Conservation (phyloP, 306 rosid genomes). For the Datisca glomerata region DNA sequence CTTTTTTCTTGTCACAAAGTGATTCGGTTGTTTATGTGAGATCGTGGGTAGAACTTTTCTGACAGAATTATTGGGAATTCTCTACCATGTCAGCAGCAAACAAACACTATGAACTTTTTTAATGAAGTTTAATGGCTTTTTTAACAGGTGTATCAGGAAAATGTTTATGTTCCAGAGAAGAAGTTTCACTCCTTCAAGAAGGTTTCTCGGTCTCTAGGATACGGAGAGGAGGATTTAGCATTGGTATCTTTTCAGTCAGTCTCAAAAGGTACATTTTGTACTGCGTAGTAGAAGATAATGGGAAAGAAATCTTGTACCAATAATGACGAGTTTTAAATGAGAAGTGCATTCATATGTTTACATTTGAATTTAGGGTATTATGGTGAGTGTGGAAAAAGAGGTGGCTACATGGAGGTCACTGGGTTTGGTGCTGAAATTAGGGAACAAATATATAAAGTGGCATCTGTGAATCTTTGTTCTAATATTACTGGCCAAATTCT, state of each 20-base stretch:
- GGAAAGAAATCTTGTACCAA: not conserved
- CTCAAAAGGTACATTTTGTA: slow-evolving; percentile 53
- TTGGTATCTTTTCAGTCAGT: slow-evolving; percentile 81
- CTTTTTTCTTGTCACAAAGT: not conserved
- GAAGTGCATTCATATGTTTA: slow-evolving; percentile 5
- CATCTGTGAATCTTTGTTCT: slow-evolving; percentile 88
- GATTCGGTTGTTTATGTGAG: too few species aligned
- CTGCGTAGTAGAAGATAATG: not conserved
- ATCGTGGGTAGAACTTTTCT: too few species aligned
- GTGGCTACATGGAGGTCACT: slow-evolving; percentile 92
- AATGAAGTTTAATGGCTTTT: not conserved
- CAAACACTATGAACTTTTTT: not conserved
- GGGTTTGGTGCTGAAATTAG: slow-evolving; percentile 69
- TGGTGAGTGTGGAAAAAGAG: slow-evolving; percentile 93
- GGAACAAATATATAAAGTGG: slow-evolving; percentile 80
- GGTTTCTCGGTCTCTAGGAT: slow-evolving; percentile 73
- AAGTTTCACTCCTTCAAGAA: slow-evolving; percentile 81
- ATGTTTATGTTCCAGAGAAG: slow-evolving; percentile 70
- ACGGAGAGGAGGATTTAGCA: slow-evolving; percentile 55
- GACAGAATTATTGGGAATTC: too few species aligned
- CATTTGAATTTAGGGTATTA: slow-evolving; percentile 43
- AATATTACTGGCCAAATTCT: slow-evolving; percentile 86
- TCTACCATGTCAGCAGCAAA: too few species aligned
- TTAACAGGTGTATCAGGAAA: slow-evolving; percentile 83
- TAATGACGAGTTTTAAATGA: slow-evolving; percentile 1